A percentile compares a stretch with the other conserved stretches of the same genome.
phyloP scores from a whole-genome alignment of 2,329 filamentous ascomycete genomes.

The Trichoderma afroharzianum region DNA sequence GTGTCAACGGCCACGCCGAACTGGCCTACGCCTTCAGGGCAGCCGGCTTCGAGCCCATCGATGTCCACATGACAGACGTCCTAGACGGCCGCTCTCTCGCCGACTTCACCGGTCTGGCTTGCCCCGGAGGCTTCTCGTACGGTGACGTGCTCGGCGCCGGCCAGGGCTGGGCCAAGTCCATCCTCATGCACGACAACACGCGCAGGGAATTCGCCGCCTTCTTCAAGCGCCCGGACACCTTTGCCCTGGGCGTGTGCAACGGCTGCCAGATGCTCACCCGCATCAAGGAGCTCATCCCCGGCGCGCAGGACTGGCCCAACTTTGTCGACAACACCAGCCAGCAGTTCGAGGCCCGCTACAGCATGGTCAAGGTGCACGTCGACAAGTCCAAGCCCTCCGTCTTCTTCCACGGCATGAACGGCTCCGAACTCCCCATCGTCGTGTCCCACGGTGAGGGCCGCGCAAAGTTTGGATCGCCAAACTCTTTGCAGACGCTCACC shows the following conservation, averaged over 20 bases:
- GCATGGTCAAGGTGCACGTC: conserved; percentile 75
- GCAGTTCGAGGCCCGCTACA: conserved; percentile 85
- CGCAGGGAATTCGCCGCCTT: conserved; percentile 77
- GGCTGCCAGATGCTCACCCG: conserved; percentile 93
- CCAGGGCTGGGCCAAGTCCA: conserved; percentile 92
- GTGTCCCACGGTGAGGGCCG: conserved; percentile 90
- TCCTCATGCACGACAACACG: conserved; percentile 75
- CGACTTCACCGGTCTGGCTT: conserved; percentile 82
- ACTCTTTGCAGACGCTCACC: conserved; percentile 52
- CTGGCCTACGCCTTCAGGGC: conserved; percentile 95
- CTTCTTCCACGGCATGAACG: conserved; percentile 86
- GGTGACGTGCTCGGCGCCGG: conserved; percentile 85
- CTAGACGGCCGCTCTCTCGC: conserved; percentile 74
- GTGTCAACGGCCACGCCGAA: conserved; percentile 93
- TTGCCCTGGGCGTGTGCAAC: conserved; percentile 92
- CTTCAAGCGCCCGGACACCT: conserved; percentile 85
- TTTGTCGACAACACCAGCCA: conserved; percentile 82
- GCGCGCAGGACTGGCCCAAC: conserved; percentile 76
- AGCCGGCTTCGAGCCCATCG: conserved; percentile 86
- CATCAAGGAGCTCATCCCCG: conserved; percentile 75
- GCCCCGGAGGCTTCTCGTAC: conserved; percentile 96
- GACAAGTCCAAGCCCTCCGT: conserved; percentile 60
- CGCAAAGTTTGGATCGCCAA: conserved; percentile 62
- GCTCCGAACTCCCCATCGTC: conserved; percentile 76
- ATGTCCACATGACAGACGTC: conserved; percentile 96